A percentile compares a stretch with the other conserved stretches of the same genome.
Evolutionary conservation across 495 filamentous ascomycete genomes (phyloP).

Genomic region (Xylaria grammica): DNA sequence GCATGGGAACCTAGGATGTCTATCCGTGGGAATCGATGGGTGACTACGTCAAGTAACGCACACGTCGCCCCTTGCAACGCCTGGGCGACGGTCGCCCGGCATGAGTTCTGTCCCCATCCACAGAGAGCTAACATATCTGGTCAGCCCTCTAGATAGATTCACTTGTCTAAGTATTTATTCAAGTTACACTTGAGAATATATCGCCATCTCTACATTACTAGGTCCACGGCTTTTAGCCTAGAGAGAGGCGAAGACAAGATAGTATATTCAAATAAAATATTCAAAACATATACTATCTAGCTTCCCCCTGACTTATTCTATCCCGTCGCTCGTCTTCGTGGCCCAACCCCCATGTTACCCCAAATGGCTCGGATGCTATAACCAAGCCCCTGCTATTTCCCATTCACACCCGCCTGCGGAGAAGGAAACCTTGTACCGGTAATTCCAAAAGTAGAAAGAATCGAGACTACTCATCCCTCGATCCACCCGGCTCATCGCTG

Average conservation of each 20-base stretch:
- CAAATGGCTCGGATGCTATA: background rate
- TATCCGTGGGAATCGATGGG: slow-evolving; percentile 4
- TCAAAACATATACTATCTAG: slow-evolving; percentile 11
- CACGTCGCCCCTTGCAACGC: background rate
- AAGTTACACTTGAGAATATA: background rate
- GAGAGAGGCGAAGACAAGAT: background rate
- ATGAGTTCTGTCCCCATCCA: background rate
- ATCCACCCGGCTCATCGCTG: background rate
- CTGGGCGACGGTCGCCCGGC: background rate
- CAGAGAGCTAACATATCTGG: background rate
- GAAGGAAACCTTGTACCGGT: slow-evolving; percentile 18
- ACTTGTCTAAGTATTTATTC: background rate
- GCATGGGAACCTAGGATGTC: background rate
- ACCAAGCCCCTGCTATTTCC: slow-evolving; percentile 10
- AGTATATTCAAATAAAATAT: background rate
- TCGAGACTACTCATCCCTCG: background rate
- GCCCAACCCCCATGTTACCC: background rate
- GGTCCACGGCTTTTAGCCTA: background rate
- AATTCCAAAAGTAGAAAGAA: slow-evolving; percentile 12
- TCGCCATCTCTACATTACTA: background rate
- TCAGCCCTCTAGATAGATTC: background rate
- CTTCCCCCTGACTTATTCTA: slow-evolving; percentile 11
- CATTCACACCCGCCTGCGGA: slow-evolving; percentile 15
- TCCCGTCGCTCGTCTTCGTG: slow-evolving; percentile 4
- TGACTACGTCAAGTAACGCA: background rate